Evolutionary conservation across 164 flowering plant genomes (phyloP).

Genomic region (Kalanchoe fedtschenkoi): DNA sequence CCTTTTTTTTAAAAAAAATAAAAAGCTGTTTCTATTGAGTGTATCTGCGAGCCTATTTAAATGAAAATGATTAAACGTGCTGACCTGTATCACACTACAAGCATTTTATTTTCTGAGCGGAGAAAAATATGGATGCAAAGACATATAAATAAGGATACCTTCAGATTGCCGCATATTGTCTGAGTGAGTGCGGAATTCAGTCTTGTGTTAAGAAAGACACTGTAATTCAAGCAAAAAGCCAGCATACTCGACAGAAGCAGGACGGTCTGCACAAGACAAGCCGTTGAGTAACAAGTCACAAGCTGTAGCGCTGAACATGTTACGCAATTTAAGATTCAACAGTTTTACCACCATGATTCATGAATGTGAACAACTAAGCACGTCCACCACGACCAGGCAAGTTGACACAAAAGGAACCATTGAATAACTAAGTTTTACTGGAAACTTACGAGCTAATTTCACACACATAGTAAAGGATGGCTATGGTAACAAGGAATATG

Average conservation of each 20-base stretch:
- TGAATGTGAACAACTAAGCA: background rate
- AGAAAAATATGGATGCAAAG: background rate
- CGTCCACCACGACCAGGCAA: too few species aligned
- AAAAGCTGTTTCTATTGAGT: too few species aligned
- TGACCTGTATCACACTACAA: too few species aligned
- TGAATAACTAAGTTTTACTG: background rate
- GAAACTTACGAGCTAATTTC: background rate
- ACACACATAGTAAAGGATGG: background rate
- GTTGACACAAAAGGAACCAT: too few species aligned
- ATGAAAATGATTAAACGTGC: too few species aligned
- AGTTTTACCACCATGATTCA: background rate
- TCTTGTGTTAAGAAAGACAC: constrained; percentile 75
- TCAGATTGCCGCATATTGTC: constrained; percentile 88
- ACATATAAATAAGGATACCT: constrained; percentile 29
- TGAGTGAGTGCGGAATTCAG: constrained; percentile 91
- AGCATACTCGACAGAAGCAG: constrained; percentile 71
- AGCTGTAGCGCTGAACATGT: background rate
- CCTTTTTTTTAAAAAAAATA: background rate
- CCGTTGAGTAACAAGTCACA: background rate
- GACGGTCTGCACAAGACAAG: constrained; percentile 43
- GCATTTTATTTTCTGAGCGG: background rate
- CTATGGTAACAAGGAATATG: background rate
- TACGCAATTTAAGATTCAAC: background rate
- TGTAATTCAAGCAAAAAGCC: constrained; percentile 85
- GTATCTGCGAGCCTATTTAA: too few species aligned